These are phyloP conservation scores for Rosa lucieae DNA, from an alignment of 306 rosid genomes.

Conservation along the genomic window DNA sequence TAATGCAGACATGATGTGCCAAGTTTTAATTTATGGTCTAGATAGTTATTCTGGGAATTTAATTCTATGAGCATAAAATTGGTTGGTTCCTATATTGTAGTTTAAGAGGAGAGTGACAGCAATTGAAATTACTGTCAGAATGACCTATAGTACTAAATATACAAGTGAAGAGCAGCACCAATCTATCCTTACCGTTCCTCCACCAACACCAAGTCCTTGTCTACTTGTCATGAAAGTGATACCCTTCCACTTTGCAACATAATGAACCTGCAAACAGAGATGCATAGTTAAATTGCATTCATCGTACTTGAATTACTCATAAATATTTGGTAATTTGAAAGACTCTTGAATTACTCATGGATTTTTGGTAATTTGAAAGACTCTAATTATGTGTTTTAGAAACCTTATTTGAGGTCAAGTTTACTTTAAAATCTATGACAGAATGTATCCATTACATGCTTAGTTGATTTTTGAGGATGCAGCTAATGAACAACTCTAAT, in stretches of 20 bases:
- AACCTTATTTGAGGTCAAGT: background rate
- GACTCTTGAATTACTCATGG: constrained; percentile 12
- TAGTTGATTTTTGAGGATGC: background rate
- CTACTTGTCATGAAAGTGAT: constrained; percentile 96
- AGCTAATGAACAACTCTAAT: background rate
- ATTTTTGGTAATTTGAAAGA: background rate
- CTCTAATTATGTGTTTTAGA: background rate
- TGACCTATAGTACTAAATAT: background rate
- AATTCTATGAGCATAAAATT: background rate
- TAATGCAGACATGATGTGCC: background rate
- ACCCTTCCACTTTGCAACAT: constrained; percentile 91
- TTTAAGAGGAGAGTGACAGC: background rate
- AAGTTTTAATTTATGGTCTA: background rate
- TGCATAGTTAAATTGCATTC: background rate
- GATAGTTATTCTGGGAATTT: constrained; percentile 3
- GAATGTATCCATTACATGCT: background rate
- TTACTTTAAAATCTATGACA: background rate
- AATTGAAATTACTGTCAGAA: background rate
- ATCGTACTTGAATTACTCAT: constrained; percentile 13
- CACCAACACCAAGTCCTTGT: constrained; percentile 97
- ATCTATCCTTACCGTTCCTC: constrained; percentile 79
- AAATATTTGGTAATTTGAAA: background rate
- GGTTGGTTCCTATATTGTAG: background rate
- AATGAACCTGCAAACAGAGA: constrained; percentile 73
- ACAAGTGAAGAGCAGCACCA: constrained; percentile 8